Conservation (phyloP, 1,139 yeast genomes). For the Wickerhamomyces sp. region DNA sequence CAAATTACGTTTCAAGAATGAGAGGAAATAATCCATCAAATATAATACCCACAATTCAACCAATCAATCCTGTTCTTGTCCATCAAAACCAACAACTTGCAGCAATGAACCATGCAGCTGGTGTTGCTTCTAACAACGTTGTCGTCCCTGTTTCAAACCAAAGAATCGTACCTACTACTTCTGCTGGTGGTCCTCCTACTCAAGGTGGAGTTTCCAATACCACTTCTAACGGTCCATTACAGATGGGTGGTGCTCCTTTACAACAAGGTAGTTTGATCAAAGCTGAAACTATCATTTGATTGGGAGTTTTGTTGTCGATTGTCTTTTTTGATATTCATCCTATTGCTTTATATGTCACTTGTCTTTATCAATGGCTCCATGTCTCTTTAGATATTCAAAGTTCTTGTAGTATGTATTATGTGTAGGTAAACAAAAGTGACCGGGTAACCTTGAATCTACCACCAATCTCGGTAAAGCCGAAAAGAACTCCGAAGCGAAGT, state of each 20-base stretch:
- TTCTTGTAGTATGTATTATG: too few relatives aligned
- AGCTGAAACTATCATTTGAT: background rate
- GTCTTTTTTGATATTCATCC: too few relatives aligned
- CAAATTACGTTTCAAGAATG: conserved; percentile 21
- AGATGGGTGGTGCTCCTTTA: too few relatives aligned
- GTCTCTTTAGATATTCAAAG: too few relatives aligned
- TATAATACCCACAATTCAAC: conserved; percentile 23
- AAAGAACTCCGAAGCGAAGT: too few relatives aligned
- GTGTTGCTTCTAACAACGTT: background rate
- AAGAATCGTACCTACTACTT: conserved; percentile 1
- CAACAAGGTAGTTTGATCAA: background rate
- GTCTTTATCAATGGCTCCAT: too few relatives aligned
- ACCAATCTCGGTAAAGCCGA: too few relatives aligned
- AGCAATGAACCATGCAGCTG: conserved; percentile 4
- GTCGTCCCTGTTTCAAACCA: background rate
- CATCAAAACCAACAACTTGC: conserved; percentile 14
- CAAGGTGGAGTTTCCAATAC: background rate
- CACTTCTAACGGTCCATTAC: background rate
- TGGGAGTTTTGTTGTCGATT: too few relatives aligned
- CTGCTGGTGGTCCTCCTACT: conserved; percentile 2
- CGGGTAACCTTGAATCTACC: too few relatives aligned
- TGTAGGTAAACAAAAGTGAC: too few relatives aligned
- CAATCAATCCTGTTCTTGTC: conserved; percentile 22
- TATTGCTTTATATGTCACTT: too few relatives aligned
- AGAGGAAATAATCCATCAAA: conserved; percentile 22